Evolutionary conservation across 768 basidiomycete genomes (phyloP), one percentile per base, ranked within the genome.

Genomic region (Termitomyces sp.): DNA sequence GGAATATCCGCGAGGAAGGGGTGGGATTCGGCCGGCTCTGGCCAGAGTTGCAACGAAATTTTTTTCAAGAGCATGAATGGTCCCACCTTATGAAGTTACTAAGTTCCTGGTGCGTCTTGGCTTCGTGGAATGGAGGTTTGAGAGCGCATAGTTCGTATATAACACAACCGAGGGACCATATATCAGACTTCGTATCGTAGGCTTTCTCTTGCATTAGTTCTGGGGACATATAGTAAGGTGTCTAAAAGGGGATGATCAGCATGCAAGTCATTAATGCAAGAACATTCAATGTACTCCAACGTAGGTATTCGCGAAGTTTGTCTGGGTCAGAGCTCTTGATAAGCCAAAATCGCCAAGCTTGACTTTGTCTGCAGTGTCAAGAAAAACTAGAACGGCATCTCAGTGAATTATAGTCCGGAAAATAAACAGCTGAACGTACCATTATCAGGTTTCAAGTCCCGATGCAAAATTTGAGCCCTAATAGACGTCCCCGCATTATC

Each of bases 161-260:
- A 29, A 98, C 79, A 71, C 97, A 99, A 1, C 97, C 97, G 27
- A 98, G 79, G 4, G 93, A 95, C 97, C 97, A 99, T 45, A 99
- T 98, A 65, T 99, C 97, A 0, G 91, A 94, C 73, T 98, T 99
- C 7, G 92, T 89, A 72, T 98, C 97, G 71, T 99, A 99, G 3
- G 92, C 84, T 67, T 92, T 94, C 67, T 98, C 96, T 73, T 91
- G 92, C 83, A 98, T 93, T 32, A 98, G 80, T 69, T 99, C 96
- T 0, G 97, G 97, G 1, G 94, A 97, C 97, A 99, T 98, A 75
- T 99, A 98, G 68, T 98, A 95, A 3, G 97, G 97, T 3, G 97
- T 99, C 94, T 98, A 63, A 15, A 18, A 20, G 44, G 35, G n/a
- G 2, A 33, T 47, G 13, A 20, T 22, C 33, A 20, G 29, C 23